Percentiles rank a stretch among this genome's conserved stretches.
Conservation (phyloP, 75 land plant genomes). For the Gnetum montanum region DNA sequence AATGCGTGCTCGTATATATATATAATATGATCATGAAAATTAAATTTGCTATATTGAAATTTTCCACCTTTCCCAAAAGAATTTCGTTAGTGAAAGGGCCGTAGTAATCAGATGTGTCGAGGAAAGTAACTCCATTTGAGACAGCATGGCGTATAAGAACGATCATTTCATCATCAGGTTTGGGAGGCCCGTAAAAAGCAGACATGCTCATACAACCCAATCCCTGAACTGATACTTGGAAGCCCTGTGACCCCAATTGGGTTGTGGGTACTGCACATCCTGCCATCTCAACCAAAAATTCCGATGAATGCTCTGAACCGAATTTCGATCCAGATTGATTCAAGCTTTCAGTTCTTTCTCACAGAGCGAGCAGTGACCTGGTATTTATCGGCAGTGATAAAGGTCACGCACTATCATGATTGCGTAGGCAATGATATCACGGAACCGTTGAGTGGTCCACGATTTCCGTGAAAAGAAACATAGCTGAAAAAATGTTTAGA, state of each 20-base stretch:
- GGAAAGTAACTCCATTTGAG: conserved; percentile 39
- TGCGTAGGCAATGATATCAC: too few species aligned
- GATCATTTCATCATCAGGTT: conserved; percentile 47
- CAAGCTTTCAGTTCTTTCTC: too few species aligned
- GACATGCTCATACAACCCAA: conserved; percentile 72
- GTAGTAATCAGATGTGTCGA: conserved; percentile 49
- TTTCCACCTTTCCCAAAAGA: conserved; percentile 41
- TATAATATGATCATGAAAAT: background rate
- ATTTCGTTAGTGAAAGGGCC: conserved; percentile 49
- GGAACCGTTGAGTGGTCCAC: too few species aligned
- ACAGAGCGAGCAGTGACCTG: too few species aligned
- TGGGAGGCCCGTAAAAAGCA: conserved; percentile 38
- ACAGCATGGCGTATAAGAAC: conserved; percentile 45
- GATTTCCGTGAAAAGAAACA: too few species aligned
- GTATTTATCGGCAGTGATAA: too few species aligned
- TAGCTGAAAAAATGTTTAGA: too few species aligned
- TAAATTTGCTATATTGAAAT: background rate
- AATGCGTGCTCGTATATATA: background rate
- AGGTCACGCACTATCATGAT: too few species aligned
- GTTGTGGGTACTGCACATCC: conserved; percentile 13
- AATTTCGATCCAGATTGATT: too few species aligned
- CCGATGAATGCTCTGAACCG: too few species aligned
- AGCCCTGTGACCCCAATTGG: conserved; percentile 40
- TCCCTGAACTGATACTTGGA: conserved; percentile 50
- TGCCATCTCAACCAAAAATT: conserved; percentile 2